Conservation (phyloP, 2,329 filamentous ascomycete species). For the Pseudogymnoascus pannorum region DNA sequence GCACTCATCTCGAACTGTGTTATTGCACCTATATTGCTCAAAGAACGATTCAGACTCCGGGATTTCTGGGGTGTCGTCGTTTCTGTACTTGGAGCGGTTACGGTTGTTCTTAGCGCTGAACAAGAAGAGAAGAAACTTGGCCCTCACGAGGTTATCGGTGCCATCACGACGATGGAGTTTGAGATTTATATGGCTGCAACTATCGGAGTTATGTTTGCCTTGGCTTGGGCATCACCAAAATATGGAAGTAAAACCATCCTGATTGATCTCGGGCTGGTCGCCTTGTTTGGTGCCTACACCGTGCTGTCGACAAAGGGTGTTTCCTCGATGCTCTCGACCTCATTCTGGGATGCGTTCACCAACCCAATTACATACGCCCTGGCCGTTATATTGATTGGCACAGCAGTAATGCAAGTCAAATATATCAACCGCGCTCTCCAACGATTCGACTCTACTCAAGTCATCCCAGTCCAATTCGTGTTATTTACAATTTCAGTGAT, state of each 20-base stretch:
- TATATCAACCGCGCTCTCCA: conserved; percentile 89
- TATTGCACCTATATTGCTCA: conserved; percentile 88
- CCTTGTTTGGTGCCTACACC: conserved; percentile 94
- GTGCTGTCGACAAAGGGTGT: conserved; percentile 93
- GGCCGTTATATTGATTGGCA: conserved; percentile 69
- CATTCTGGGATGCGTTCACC: conserved; percentile 78
- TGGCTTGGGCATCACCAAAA: conserved; percentile 75
- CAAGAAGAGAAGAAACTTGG: conserved; percentile 85
- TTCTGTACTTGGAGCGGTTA: conserved; percentile 80
- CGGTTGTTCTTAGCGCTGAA: conserved; percentile 85
- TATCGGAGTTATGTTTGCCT: conserved; percentile 58
- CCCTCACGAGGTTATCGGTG: conserved; percentile 80
- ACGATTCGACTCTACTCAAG: conserved; percentile 92
- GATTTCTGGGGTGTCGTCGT: conserved; percentile 86
- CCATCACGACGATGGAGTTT: conserved; percentile 83
- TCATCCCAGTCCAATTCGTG: conserved; percentile 97
- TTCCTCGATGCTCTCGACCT: conserved; percentile 88
- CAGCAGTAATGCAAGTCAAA: conserved; percentile 92
- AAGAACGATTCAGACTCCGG: conserved; percentile 76
- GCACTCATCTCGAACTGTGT: conserved; percentile 94
- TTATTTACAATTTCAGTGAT: conserved; percentile 95
- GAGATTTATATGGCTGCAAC: conserved; percentile 83
- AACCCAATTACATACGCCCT: conserved; percentile 89
- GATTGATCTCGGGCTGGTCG: conserved; percentile 88
- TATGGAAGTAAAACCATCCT: conserved; percentile 84